Base-by-base conservation (phyloP, 345 rosid genomes). In the Sapria himalayana region DNA sequence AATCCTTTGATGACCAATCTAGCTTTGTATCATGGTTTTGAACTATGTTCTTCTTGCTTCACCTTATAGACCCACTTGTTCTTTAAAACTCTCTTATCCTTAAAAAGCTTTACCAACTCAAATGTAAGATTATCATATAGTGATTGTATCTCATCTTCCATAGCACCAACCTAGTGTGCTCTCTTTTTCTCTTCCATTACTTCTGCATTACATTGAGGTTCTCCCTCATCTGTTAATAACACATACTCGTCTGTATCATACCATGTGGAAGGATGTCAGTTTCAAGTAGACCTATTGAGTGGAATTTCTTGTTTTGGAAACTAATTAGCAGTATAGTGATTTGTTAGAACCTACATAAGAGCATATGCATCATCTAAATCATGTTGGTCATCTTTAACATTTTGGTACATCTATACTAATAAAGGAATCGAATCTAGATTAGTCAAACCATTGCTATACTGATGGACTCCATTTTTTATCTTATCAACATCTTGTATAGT, bases 1-100 rank as follows among this genome's bases (percentile, higher is more conserved):
- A 37, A 37, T 10, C 41, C 41, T 16, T 37, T 37, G 1, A 37
- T 23, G 12, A 37, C 4, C 19, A 37, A 11, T 39, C 43, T 39
- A 3, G 27, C 25, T 21, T 37, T 39, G 43, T 19, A 39, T n/a
- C 25, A 10, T 1, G 27, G 15, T 3, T 9, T 4, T 39, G 25
- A 19, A 4, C 6, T 7, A 19, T 39, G 11, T 20, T 16, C 41
- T 16, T 37, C 41, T 15, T 15, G 20, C 22, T 37, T 37, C 9
- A 37, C 41, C 10, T 6, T 37, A 17, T 37, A 18, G 15, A 37
- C 9, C 41, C 41, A 37, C 22, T 16, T 2, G 12, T 37, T 37
- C 21, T 37, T 37, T 13, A 17, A 37, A 0, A 23, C 41, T 37
- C 12, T 37, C 12, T 8, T 37, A 18, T 18, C 21, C 10, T 37